A percentile compares a stretch with the other conserved stretches of the same genome.
phyloP scores from a whole-genome alignment of 768 basidiomycete genomes.

The Thelephora ganbajun region DNA sequence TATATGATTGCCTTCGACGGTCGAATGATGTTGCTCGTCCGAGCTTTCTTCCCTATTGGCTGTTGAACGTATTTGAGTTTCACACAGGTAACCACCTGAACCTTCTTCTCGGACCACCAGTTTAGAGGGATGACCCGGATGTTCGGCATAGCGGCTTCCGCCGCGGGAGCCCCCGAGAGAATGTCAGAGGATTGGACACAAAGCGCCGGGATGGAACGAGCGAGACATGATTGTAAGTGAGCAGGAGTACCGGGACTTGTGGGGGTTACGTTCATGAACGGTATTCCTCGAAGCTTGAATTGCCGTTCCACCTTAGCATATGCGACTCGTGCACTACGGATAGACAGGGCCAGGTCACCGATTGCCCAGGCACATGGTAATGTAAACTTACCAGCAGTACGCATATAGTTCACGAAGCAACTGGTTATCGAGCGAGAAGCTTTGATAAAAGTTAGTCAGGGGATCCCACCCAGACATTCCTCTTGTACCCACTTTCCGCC shows the following conservation, averaged over 20 bases:
- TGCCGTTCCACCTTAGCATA: constrained; percentile 81
- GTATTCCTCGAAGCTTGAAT: constrained; percentile 69
- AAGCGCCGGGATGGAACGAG: constrained; percentile 68
- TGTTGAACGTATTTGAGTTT: constrained; percentile 86
- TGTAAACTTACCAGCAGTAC: constrained; percentile 63
- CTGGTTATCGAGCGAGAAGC: constrained; percentile 59
- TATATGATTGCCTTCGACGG: constrained; percentile 84
- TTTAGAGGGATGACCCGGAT: constrained; percentile 79
- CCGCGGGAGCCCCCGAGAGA: constrained; percentile 70
- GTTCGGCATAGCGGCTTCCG: constrained; percentile 87
- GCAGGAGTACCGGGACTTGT: constrained; percentile 21
- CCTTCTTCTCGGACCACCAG: constrained; percentile 81
- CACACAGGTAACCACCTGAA: constrained; percentile 68
- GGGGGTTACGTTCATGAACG: constrained; percentile 66
- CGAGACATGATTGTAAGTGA: constrained; percentile 57
- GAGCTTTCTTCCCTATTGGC: constrained; percentile 58
- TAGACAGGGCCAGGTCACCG: background rate
- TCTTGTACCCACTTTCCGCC: constrained; percentile 7
- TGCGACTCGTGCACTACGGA: constrained; percentile 69
- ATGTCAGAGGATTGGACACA: constrained; percentile 76
- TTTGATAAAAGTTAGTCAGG: constrained; percentile 2
- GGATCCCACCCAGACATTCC: background rate
- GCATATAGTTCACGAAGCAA: constrained; percentile 68
- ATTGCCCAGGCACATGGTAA: background rate
- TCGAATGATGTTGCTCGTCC: constrained; percentile 47